Base-by-base conservation (phyloP, 805 yeast species). In the Candida orba region DNA sequence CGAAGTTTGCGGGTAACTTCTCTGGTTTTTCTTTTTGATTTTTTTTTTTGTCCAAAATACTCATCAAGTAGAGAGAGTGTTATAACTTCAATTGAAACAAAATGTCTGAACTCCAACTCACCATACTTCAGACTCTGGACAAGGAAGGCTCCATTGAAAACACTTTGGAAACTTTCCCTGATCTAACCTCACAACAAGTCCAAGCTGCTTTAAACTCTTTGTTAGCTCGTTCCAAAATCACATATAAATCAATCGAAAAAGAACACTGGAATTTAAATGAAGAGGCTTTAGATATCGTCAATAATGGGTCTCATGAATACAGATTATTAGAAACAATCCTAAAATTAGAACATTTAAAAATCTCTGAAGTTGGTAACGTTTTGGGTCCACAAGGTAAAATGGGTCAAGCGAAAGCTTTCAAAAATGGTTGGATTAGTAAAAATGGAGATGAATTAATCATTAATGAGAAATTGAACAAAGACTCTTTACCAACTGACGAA, bases 341-440 rank as follows among this genome's bases (percentile, higher is more conserved):
- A 54, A 71, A 82, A 38, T 65, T 90, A 40, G 95, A 84, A 45
- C 89, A 91, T 32, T 73, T 93, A 56, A 86, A 84, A 59, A 81
- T 93, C 54, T 63, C 84, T 22, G 97, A 91, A 42, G 86, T 84
- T 42, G 67, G 68, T 40, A 62, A 79, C 44, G 75, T 82, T 52
- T 71, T 91, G 67, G 97, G 97, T 44, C 69, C 79, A 41, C 79
- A 79, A 47, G 98, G 97, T 50, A 81, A 82, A 55, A 75, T 91
- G 51, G 99, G 99, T 50, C 99, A 93, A 69, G 95, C 95, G 54
- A 81, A 90, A 58, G 99, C 98, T 15, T 95, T 93, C 76, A 91
- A 89, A 67, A 90, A 90, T 64, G 95, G 95, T 35, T 93, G 99
- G 99, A 81, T 93, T 57, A 69, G 76, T 51, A 93, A 95, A 64